Evolutionary conservation across 495 filamentous ascomycete species (phyloP).

Genomic region (Acidomyces sp.): DNA sequence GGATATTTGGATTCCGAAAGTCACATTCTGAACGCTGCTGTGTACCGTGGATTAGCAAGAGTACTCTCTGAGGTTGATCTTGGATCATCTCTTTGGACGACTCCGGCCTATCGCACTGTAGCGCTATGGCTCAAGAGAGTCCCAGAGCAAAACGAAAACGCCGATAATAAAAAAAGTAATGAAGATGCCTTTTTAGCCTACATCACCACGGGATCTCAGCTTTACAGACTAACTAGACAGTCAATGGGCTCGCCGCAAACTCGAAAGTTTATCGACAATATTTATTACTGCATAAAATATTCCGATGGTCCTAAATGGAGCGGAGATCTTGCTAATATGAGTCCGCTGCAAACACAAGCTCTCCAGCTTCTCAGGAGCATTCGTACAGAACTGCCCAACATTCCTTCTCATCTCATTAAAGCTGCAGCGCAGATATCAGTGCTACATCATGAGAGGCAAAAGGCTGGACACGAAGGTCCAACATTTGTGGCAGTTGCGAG

Average conservation of each 20-base stretch:
- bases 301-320: constrained; percentile 68
- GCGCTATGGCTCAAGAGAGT: constrained; percentile 14
- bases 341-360: constrained; percentile 61
- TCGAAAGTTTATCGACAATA: constrained; percentile 37
- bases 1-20: constrained; percentile 22
- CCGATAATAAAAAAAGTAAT: constrained; percentile 38
- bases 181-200: constrained; percentile 71
- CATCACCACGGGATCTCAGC: constrained; percentile 57
- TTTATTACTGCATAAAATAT: constrained; percentile 48
- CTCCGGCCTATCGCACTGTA: constrained; percentile 6
- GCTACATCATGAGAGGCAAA: constrained; percentile 42
- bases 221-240: constrained; percentile 65
- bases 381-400: constrained; percentile 51
- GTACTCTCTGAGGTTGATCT: constrained; percentile 18
- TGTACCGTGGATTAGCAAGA: constrained; percentile 21
- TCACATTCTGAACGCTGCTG: constrained; percentile 22
- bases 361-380: constrained; percentile 60
- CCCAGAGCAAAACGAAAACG: constrained; percentile 31
- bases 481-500: constrained; percentile 85
- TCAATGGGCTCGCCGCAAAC: constrained; percentile 48
- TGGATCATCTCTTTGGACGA: constrained; percentile 5
- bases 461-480: constrained; percentile 26
- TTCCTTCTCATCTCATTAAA: constrained; percentile 52
- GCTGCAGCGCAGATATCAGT: constrained; percentile 56
- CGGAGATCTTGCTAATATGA: constrained; percentile 72